Base-by-base conservation (phyloP, 176 grass and related monocot genomes). In the Musa acuminata region DNA sequence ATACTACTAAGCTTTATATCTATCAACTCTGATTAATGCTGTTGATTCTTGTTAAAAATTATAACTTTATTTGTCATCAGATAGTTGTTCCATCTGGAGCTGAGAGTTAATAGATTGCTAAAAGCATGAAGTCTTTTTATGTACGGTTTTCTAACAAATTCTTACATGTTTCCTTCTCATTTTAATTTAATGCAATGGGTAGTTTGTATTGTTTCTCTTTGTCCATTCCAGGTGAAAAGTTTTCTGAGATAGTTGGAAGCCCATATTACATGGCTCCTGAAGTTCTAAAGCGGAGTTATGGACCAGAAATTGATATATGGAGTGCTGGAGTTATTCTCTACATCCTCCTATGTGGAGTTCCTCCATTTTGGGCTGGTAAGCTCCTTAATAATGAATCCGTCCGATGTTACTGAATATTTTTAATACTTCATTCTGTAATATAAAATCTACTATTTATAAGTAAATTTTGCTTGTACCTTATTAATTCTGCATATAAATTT, bases 271-370 rank as follows among this genome's bases (percentile, higher is more conserved):
- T 97, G 93, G 90, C 93, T 64, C 93, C 93, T 0, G 93, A 96
- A 84, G 93, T 96, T 72, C 75, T 96, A 73, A 96, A 92, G 85
- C 83, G 93, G 70, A 97, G 88, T 70, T 97, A 97, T 76, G 93
- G 93, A 62, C 93, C 90, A n/a, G 93, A 97, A 90, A 97, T 97
- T 55, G 93, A 97, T 75, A 93, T 97, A 66, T 97, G 93, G 93
- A 97, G 93, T 8, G 93, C 90, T 9, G 93, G 93, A 72, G 93
- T 97, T 74, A 97, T 97, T 67, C 76, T 97, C 12, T 97, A 97
- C 81, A 97, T 97, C 82, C 83, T 97, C 50, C 82, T 97, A 76
- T 97, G 93, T 75, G 93, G 93, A 72, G 93, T 97, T 77, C 93
- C 93, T 74, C 93, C 93, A 59, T 97, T 97, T 90, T 97, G 93